Base-by-base conservation (phyloP, 139 green algal genomes). In the Closterium sp. region DNA sequence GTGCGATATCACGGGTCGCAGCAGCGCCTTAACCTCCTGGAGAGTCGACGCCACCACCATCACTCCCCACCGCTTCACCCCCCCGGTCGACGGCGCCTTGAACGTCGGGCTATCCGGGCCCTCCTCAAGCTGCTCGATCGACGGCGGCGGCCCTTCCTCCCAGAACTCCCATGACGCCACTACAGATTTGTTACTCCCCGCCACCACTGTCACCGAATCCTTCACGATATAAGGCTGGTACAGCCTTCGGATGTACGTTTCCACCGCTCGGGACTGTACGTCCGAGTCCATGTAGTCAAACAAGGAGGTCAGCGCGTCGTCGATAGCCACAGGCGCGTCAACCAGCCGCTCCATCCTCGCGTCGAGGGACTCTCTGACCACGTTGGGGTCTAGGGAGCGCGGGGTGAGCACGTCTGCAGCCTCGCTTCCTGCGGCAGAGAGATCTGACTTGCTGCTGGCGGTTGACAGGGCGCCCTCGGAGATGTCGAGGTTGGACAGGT, bases 281-380 rank as follows among this genome's bases (percentile, higher is more conserved):
- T 87, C 43, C 2, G 91, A 31, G 34, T 97, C 95, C 7, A 83
- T 84, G 84, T 97, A 93, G 91, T 97, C 95, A 76, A 99, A 93
- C 66, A 99, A 90, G 0, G 94, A 96, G 2, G 97, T 97, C 34
- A 99, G 95, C 0, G 97, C 97, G 34, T 99, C 98, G 91, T 99
- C 98, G 30, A 99, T 96, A 0, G 98, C 97, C 8, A 97, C 97
- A 1, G 96, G 97, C 8, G 97, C 96, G 33, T 96, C 94, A 34
- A 99, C 97, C 87, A 99, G 94, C 95, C 96, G 95, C 83, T 96
- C 94, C 76, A 95, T 95, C 1, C 93, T 34, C 85, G 95, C 89
- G 7, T 94, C 31, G n/a, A 94, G 32, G 12, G n/a, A 85, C 84
- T 33, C 33, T 34, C 25, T 87, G 12, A 87, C 84, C 12, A 12